Evolutionary conservation across 345 rosid genomes (phyloP).

Genomic region (Salix exigua): DNA sequence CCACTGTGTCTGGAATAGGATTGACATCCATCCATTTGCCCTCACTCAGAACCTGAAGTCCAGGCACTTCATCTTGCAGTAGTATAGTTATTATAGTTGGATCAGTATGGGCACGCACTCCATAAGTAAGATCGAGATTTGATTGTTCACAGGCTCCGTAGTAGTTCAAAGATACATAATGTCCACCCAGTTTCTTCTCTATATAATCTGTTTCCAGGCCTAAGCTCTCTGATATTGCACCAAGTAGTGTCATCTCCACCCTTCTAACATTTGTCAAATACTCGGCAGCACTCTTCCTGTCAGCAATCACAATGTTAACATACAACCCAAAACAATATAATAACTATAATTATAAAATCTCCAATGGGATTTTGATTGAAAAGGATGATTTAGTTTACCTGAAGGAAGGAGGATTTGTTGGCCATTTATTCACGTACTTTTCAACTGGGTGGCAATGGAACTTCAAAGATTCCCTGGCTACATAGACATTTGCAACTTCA

Average conservation of each 20-base stretch:
- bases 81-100: neutral
- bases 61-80: neutral
- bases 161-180: neutral
- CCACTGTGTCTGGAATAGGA: neutral
- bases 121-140: neutral
- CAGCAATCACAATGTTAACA: neutral
- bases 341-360: too few species aligned
- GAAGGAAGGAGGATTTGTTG: neutral
- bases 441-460: neutral
- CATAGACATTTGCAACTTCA: neutral
- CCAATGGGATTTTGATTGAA: too few species aligned
- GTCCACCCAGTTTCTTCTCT: neutral
- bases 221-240: neutral
- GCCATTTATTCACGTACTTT: neutral
- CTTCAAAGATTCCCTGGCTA: neutral
- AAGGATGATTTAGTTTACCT: neutral
- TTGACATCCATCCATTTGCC: neutral
- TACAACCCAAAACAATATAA: too few species aligned
- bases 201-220: neutral
- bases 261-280: neutral
- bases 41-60: neutral
- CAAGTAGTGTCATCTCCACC: neutral
- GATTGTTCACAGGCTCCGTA: neutral
- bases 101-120: neutral
- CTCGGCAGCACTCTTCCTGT: neutral